Conservation (phyloP, 2,329 filamentous ascomycete genomes). For the Erysiphe pulchra region DNA sequence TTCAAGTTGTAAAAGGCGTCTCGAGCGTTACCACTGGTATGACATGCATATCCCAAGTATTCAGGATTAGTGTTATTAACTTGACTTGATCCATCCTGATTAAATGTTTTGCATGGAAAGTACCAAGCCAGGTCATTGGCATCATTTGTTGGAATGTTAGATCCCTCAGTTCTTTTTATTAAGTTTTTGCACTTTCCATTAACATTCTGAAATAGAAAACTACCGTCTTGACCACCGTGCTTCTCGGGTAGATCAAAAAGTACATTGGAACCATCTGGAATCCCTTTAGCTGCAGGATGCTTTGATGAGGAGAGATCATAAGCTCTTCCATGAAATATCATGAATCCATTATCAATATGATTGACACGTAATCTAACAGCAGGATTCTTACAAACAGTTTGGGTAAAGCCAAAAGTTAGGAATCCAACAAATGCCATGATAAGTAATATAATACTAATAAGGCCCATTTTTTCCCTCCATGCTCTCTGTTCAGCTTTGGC, state of each 20-base stretch:
- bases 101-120: conserved; percentile 77
- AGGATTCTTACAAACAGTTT: conserved; percentile 55
- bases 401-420: conserved; percentile 87
- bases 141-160: conserved; percentile 54
- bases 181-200: conserved; percentile 88
- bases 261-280: conserved; percentile 50
- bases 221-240: conserved; percentile 73
- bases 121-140: conserved; percentile 75
- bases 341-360: conserved; percentile 54
- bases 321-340: conserved; percentile 89
- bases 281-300: conserved; percentile 59
- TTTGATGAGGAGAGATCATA: conserved; percentile 57
- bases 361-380: conserved; percentile 53
- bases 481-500: conserved; percentile 70
- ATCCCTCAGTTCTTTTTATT: conserved; percentile 44
- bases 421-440: conserved; percentile 84
- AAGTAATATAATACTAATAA: conserved; percentile 75
- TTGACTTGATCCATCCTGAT: conserved; percentile 67
- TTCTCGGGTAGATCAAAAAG: conserved; percentile 65
- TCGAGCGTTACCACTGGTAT: conserved; percentile 46
- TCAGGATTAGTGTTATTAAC: conserved; percentile 50
- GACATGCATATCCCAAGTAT: conserved; percentile 72
- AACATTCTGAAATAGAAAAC: conserved; percentile 94
- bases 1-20: conserved; percentile 49
- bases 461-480: conserved; percentile 93